phyloP scores from a whole-genome alignment of 306 rosid genomes.

The Trifolium fragiferum region DNA sequence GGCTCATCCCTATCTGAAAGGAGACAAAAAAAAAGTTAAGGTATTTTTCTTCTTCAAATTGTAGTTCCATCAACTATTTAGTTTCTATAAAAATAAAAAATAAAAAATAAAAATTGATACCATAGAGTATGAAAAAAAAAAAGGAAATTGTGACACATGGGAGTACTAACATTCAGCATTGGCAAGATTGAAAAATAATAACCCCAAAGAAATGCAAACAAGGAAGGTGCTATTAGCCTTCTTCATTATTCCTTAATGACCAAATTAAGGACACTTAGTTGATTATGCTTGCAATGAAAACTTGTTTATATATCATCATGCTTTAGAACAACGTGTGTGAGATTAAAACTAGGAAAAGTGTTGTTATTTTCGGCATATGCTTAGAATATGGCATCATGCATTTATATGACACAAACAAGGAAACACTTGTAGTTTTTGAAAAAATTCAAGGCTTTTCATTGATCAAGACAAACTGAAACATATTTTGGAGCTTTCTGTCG shows the following conservation, averaged over 20 bases:
- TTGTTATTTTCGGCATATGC: constrained; percentile 53
- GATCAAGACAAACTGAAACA: constrained; percentile 43
- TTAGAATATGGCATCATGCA: constrained; percentile 45
- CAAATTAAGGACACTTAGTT: constrained; percentile 24
- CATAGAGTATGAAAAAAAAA: background rate
- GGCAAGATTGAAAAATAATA: constrained; percentile 39
- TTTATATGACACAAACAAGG: constrained; percentile 52
- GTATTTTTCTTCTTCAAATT: background rate
- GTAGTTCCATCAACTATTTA: background rate
- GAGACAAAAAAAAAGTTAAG: background rate
- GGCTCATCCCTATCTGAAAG: constrained; percentile 51
- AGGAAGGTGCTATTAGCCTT: constrained; percentile 23
- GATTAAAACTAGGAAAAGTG: constrained; percentile 39
- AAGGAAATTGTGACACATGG: background rate
- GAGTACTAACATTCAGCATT: constrained; percentile 52
- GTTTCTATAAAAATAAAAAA: background rate
- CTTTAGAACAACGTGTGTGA: constrained; percentile 17
- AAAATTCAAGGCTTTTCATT: background rate
- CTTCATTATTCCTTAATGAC: constrained; percentile 44
- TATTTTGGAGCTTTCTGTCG: constrained; percentile 46
- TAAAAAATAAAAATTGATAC: background rate
- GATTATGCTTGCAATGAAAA: background rate
- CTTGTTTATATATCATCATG: constrained; percentile 33
- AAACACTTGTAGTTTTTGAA: background rate
- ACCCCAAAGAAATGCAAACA: constrained; percentile 50